phyloP scores from a whole-genome alignment of 441 rosid species.

The Bocquillonia castaneifolia region DNA sequence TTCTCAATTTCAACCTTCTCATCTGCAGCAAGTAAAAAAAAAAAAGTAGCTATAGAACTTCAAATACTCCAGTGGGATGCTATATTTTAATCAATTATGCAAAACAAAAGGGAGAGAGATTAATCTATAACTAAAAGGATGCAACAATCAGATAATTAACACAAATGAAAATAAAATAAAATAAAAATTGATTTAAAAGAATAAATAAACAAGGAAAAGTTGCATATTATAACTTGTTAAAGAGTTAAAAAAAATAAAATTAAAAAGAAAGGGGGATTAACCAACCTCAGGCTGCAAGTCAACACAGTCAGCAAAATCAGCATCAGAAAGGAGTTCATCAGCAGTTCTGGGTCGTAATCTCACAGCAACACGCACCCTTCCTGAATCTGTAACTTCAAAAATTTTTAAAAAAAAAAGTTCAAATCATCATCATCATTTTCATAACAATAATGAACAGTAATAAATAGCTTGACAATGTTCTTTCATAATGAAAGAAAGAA shows the following conservation, averaged over 20 bases:
- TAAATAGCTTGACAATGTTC: constrained; percentile 6
- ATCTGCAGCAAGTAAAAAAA: constrained; percentile 58
- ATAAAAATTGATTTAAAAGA: too few species aligned
- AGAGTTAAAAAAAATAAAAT: neutral
- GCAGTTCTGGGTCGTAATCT: constrained; percentile 73
- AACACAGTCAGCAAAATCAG: constrained; percentile 80
- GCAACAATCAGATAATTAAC: too few species aligned
- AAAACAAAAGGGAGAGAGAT: neutral
- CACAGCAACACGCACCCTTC: constrained; percentile 83
- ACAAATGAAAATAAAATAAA: too few species aligned
- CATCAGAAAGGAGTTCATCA: constrained; percentile 66
- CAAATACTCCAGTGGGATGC: neutral
- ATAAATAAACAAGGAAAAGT: too few species aligned
- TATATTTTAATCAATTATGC: neutral
- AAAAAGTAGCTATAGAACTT: neutral
- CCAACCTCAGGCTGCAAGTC: constrained; percentile 82
- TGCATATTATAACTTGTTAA: too few species aligned
- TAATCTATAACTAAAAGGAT: too few species aligned
- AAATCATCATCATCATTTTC: neutral
- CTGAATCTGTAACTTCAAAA: constrained; percentile 44
- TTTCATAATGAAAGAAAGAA: neutral
- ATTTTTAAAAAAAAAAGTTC: neutral
- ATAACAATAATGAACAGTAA: neutral
- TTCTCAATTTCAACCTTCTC: constrained; percentile 70
- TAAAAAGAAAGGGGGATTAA: neutral